phyloP scores from a whole-genome alignment of 2,329 filamentous ascomycete species.

The Fusarium odoratissimum region DNA sequence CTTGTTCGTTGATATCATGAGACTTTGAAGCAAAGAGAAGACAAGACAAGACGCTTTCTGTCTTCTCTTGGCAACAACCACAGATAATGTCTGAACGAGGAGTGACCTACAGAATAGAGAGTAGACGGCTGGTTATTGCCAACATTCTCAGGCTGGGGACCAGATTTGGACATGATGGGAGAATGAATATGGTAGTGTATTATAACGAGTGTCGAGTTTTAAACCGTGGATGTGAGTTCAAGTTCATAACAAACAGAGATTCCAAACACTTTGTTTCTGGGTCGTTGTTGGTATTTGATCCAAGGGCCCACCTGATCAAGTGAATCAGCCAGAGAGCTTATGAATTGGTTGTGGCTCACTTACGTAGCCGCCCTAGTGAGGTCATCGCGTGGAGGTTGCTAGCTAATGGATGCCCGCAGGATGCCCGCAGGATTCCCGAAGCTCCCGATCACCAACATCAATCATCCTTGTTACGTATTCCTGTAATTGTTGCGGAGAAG shows the following conservation, averaged over 20 bases:
- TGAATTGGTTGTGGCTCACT: conserved; percentile 33
- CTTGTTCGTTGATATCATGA: not conserved
- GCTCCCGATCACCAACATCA: conserved; percentile 27
- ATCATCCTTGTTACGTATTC: conserved; percentile 4
- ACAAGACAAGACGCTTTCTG: not conserved
- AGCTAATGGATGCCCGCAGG: conserved; percentile 2
- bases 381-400: conserved; percentile 32
- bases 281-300: not conserved
- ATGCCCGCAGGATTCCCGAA: conserved; percentile 22
- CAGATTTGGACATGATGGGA: conserved; percentile 23
- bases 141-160: conserved; percentile 11
- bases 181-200: not conserved
- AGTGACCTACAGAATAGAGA: conserved; percentile 44
- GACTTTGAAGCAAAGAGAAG: not conserved
- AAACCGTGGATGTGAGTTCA: not conserved
- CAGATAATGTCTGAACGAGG: not conserved
- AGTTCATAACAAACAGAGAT: not conserved
- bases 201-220: not conserved
- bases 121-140: conserved; percentile 32
- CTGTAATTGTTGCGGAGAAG: not conserved
- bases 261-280: not conserved
- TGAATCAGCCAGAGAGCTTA: conserved; percentile 16
- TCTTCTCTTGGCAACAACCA: not conserved
- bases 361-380: conserved; percentile 39
- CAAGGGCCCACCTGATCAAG: not conserved